Evolutionary conservation across 2,329 filamentous ascomycete species (phyloP).

Genomic region (Clarireedia sp.): DNA sequence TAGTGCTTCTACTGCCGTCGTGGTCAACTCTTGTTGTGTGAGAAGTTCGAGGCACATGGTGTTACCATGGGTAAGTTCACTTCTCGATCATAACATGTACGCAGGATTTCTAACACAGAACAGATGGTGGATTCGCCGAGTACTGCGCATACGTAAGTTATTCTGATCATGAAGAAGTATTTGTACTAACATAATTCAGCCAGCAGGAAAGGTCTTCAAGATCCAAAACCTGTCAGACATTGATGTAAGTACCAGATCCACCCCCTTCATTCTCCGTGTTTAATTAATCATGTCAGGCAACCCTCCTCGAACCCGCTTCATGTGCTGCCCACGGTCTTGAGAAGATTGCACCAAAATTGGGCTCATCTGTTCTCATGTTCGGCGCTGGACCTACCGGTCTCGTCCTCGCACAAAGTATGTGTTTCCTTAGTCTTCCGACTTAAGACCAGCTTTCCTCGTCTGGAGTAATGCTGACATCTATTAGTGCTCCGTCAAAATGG

Average conservation of each 20-base stretch:
- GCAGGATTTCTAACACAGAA: slow-evolving; percentile 5
- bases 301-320: slow-evolving; percentile 61
- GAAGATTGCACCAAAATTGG: slow-evolving; percentile 58
- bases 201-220: slow-evolving; percentile 51
- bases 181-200: slow-evolving; percentile 15
- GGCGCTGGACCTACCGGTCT: slow-evolving; percentile 61
- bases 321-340: slow-evolving; percentile 65
- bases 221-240: slow-evolving; percentile 58
- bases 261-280: background rate
- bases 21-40: slow-evolving; percentile 59
- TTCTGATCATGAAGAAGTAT: background rate
- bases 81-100: background rate
- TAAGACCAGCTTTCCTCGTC: background rate
- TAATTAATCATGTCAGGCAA: slow-evolving; percentile 36
- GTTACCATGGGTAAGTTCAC: slow-evolving; percentile 42
- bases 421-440: background rate
- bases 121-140: slow-evolving; percentile 63
- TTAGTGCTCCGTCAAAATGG: slow-evolving; percentile 55
- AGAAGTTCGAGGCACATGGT: slow-evolving; percentile 37
- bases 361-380: slow-evolving; percentile 58
- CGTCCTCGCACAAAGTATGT: slow-evolving; percentile 29
- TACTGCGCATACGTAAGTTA: slow-evolving; percentile 46
- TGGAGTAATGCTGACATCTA: background rate
- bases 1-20: slow-evolving; percentile 64
- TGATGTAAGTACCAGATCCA: slow-evolving; percentile 32